Evolutionary conservation across 306 rosid species (phyloP).

Genomic region (Senna siamea): DNA sequence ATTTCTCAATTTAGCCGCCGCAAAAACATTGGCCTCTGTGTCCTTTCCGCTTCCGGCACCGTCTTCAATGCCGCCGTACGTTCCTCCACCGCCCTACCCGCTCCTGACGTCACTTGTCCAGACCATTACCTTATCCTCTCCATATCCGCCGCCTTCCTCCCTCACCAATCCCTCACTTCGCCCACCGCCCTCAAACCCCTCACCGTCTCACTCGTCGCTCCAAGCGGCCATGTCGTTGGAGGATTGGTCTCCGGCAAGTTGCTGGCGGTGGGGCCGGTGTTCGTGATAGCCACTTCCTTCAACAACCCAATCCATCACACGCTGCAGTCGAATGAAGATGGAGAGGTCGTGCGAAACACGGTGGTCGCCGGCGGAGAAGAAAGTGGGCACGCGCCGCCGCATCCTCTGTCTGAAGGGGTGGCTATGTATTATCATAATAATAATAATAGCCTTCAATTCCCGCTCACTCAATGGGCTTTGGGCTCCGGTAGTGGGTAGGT

Average conservation of each 20-base stretch:
- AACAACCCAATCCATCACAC: conserved; percentile 67
- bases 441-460: conserved; percentile 46
- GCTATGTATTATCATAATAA: conserved; percentile 45
- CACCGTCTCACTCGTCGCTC: conserved; percentile 72
- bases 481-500: conserved; percentile 61
- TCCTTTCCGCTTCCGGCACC: conserved; percentile 70
- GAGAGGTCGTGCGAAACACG: conserved; percentile 40
- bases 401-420: conserved; percentile 47
- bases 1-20: conserved; percentile 64
- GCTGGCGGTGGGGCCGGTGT: conserved; percentile 63
- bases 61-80: conserved; percentile 73
- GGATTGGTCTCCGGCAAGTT: conserved; percentile 63
- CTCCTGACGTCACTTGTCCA: conserved; percentile 60
- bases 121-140: conserved; percentile 77
- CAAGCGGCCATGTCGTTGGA: conserved; percentile 81
- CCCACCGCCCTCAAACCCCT: conserved; percentile 49
- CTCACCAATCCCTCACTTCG: conserved; percentile 33
- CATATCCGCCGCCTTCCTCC: conserved; percentile 64
- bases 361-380: conserved; percentile 40
- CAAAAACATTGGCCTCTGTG: conserved; percentile 60
- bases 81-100: conserved; percentile 46
- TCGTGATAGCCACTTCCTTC: conserved; percentile 66
- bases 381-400: conserved; percentile 42
- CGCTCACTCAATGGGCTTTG: conserved; percentile 62
- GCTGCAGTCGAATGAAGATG: conserved; percentile 49